Conservation (phyloP, 805 yeast genomes). For the Spathaspora sp. region DNA sequence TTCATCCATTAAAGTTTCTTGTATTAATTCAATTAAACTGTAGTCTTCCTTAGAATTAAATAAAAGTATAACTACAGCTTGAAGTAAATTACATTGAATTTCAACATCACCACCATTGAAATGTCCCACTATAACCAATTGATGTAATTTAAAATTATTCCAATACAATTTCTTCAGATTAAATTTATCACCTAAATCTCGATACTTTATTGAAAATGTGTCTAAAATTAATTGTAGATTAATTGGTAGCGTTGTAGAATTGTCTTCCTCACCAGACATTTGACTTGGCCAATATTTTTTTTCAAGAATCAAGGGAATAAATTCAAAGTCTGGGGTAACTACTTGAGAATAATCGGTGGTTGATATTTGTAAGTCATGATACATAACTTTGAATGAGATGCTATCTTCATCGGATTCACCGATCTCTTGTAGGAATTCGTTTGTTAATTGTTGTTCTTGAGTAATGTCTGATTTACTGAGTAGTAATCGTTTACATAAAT, state of each 20-base stretch:
- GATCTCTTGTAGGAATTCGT: constrained; percentile 22
- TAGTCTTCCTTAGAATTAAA: constrained; percentile 28
- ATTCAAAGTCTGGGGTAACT: constrained; percentile 14
- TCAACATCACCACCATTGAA: constrained; percentile 31
- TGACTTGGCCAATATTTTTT: constrained; percentile 39
- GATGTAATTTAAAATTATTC: constrained; percentile 40
- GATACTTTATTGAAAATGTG: constrained; percentile 19
- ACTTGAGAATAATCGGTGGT: background rate
- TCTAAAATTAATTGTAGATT: constrained; percentile 9
- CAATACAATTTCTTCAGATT: constrained; percentile 34
- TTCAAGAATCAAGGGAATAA: constrained; percentile 30
- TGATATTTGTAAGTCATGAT: constrained; percentile 27
- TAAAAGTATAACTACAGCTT: constrained; percentile 37
- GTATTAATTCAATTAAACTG: constrained; percentile 17
- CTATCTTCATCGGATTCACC: constrained; percentile 30
- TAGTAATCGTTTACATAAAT: constrained; percentile 35
- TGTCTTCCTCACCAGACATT: constrained; percentile 16
- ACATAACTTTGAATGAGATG: constrained; percentile 27
- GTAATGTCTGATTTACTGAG: constrained; percentile 16
- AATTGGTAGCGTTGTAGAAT: constrained; percentile 21
- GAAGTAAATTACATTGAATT: constrained; percentile 38
- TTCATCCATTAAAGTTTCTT: constrained; percentile 28
- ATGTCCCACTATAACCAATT: constrained; percentile 26
- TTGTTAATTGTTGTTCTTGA: constrained; percentile 18
- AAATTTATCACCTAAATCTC: constrained; percentile 15